These are phyloP conservation scores for Geopyxis carbonaria DNA, from an alignment of 495 filamentous ascomycete genomes.

Conservation along the genomic window DNA sequence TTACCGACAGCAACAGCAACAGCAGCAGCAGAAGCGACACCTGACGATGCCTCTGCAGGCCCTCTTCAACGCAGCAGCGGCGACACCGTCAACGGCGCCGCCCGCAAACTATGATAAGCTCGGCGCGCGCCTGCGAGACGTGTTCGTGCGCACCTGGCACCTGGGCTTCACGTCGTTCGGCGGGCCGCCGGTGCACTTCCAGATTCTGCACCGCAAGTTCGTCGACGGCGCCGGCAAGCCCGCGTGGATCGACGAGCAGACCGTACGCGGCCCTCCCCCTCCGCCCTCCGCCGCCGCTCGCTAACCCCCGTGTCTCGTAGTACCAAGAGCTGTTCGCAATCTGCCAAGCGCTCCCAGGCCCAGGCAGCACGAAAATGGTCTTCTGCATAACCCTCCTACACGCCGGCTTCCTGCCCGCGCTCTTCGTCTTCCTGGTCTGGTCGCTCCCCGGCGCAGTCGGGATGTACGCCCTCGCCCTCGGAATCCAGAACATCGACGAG, in stretches of 20 bases:
- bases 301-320: conserved; percentile 25
- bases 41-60: too few species aligned
- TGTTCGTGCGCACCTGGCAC: conserved; percentile 36
- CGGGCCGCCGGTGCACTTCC: conserved; percentile 43
- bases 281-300: not conserved
- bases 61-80: too few species aligned
- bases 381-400: conserved; percentile 57
- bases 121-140: conserved; percentile 20
- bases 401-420: conserved; percentile 42
- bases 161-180: conserved; percentile 46
- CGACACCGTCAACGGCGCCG: too few species aligned
- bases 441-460: conserved; percentile 56
- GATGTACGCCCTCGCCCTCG: conserved; percentile 57
- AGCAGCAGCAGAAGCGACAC: too few species aligned
- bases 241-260: conserved; percentile 61
- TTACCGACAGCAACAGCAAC: too few species aligned
- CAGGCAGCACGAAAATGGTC: conserved; percentile 62
- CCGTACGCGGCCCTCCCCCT: conserved; percentile 28
- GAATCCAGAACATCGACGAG: conserved; percentile 43
- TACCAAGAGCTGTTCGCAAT: conserved; percentile 75
- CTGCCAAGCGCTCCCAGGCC: conserved; percentile 59
- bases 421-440: conserved; percentile 52
- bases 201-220: conserved; percentile 46
- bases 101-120: too few species aligned
- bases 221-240: conserved; percentile 34